Evolutionary conservation across 2,329 filamentous ascomycete species (phyloP), one percentile per base, ranked within the genome.

Genomic region (Xylaria sp.): DNA sequence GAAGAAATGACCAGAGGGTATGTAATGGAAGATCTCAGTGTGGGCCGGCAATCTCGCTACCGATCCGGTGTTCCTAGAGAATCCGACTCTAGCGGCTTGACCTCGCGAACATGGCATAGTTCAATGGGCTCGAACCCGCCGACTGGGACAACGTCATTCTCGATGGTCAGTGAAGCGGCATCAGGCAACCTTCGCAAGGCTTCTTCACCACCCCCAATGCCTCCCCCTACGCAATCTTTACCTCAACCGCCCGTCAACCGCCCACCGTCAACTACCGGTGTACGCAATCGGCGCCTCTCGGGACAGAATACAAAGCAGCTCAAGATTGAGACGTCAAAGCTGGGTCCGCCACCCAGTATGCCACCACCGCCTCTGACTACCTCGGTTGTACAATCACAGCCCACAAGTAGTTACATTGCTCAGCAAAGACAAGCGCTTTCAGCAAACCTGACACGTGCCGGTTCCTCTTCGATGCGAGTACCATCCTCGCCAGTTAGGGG

Each of bases 1-100:
- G 95, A 98, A 70, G 94, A 97, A 78, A 94, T 98, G 87, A 94
- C 93, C 0, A 89, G 88, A 72, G 93, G 92, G 62, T 95, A 94
- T 79, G 88, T 90, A 64, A 90, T 96, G 76, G 93, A 95, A 65
- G 92, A 94, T 66, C 97, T 97, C 76, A 87, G 93, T 67, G 92
- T 94, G 77, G 91, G 89, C 63, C 81, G 90, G 41, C 87, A 89
- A 74, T 87, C 86, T 6, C 93, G 91, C 20, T 75, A 74, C 23
- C 74, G 76, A 74, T 90, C 89, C 18, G 86, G 90, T 31, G 80
- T 93, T 25, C 91, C 92, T 41, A 88, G 93, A 67, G 91, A 95
- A 76, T 96, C 94, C 2, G 92, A 93, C 78, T 95, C 93, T 0
- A 97, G 92, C 82, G 89, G 89, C 15, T 87, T 91, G 73, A 94